A percentile compares a stretch with the other conserved stretches of the same genome.
These are phyloP conservation scores for Trichoderma harzianum DNA, from an alignment of 2,329 filamentous ascomycete genomes.

Conservation along the genomic window DNA sequence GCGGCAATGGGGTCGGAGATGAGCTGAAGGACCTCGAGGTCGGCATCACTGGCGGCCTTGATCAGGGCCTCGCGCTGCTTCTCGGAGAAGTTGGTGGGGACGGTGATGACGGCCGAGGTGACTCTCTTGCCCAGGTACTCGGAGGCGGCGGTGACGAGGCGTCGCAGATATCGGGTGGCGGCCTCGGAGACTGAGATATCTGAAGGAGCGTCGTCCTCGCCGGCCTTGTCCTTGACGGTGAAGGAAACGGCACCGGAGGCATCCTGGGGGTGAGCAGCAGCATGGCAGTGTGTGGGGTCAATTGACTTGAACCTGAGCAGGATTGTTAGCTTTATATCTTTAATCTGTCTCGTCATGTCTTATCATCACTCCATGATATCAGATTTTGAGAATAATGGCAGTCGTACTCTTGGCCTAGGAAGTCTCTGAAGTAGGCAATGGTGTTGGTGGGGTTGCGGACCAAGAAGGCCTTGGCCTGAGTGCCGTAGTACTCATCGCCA, in stretches of 20 bases:
- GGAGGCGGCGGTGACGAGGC: conserved; percentile 76
- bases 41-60: conserved; percentile 74
- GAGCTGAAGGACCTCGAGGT: conserved; percentile 85
- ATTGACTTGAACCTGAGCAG: conserved; percentile 76
- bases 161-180: conserved; percentile 77
- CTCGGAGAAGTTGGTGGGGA: conserved; percentile 90
- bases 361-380: neutral
- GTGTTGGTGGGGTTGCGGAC: conserved; percentile 92
- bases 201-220: conserved; percentile 56
- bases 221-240: conserved; percentile 72
- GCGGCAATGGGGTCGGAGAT: conserved; percentile 89
- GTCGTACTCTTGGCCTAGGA: conserved; percentile 83
- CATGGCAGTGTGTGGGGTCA: conserved; percentile 92
- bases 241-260: conserved; percentile 71
- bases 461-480: conserved; percentile 90
- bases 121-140: conserved; percentile 92
- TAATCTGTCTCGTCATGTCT: neutral
- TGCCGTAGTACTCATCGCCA: conserved; percentile 94
- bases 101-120: conserved; percentile 89
- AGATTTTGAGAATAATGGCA: neutral
- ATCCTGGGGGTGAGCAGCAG: conserved; percentile 84
- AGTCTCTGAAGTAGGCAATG: conserved; percentile 93
- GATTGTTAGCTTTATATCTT: conserved; percentile 1
- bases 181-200: conserved; percentile 76
- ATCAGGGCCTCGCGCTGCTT: conserved; percentile 79